These are phyloP conservation scores for Solanum medicagineum DNA, from an alignment of 257 asterid species.

Conservation along the genomic window DNA sequence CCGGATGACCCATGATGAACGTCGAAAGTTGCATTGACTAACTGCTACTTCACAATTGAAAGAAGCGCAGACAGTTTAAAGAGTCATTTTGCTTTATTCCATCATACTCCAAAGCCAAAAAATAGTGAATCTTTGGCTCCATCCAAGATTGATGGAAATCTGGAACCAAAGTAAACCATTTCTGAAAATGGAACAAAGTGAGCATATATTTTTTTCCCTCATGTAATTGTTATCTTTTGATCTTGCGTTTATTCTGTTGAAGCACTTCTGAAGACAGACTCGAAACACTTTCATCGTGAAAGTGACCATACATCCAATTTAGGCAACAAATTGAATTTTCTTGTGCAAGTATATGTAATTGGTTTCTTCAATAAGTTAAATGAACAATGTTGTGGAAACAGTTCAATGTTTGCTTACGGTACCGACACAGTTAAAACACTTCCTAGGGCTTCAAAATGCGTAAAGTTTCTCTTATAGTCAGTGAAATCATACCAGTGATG, in stretches of 20 bases:
- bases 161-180: neutral
- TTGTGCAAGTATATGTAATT: neutral
- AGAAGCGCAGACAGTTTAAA: too few species aligned
- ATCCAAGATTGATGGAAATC: too few species aligned
- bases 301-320: neutral
- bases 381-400: neutral
- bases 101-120: too few species aligned
- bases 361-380: neutral
- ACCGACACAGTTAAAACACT: neutral
- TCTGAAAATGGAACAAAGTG: neutral
- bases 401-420: neutral
- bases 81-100: too few species aligned
- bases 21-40: too few species aligned
- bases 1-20: too few species aligned
- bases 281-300: neutral
- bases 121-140: too few species aligned
- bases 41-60: too few species aligned
- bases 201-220: neutral
- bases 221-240: neutral
- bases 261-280: neutral
- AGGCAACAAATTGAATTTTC: neutral
- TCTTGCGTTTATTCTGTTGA: neutral
- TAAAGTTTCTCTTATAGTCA: neutral
- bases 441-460: neutral
- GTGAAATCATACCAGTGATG: neutral